Percentiles rank a stretch among this genome's conserved stretches.
Evolutionary conservation across 306 rosid species (phyloP).

Genomic region (Lathyrus aphaca): DNA sequence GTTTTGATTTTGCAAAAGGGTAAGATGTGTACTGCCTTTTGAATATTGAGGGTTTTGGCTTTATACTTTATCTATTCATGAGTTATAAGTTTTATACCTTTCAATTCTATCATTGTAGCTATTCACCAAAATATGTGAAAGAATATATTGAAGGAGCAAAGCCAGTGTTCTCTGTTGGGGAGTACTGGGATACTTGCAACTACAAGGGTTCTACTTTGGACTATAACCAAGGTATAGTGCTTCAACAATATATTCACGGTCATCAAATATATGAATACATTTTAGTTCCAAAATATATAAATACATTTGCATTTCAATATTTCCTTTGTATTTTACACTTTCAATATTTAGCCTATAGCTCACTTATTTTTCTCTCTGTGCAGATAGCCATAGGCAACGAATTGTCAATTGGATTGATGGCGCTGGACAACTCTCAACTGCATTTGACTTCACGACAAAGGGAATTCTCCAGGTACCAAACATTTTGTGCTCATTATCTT

Average conservation of each 20-base stretch:
- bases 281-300: background rate
- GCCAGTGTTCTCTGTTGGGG: constrained; percentile 85
- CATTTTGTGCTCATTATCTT: constrained; percentile 17
- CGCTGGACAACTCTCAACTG: constrained; percentile 83
- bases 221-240: constrained; percentile 76
- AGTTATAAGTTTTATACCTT: constrained; percentile 24
- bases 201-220: constrained; percentile 68
- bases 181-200: constrained; percentile 90
- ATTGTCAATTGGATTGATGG: constrained; percentile 83
- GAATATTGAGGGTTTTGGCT: constrained; percentile 7
- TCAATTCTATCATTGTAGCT: constrained; percentile 46
- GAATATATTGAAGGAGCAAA: constrained; percentile 87
- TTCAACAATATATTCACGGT: background rate
- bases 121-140: constrained; percentile 78
- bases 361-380: constrained; percentile 21
- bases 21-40: constrained; percentile 38
- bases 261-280: background rate
- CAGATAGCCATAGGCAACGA: constrained; percentile 88
- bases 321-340: constrained; percentile 4
- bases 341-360: constrained; percentile 14
- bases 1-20: constrained; percentile 93
- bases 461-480: constrained; percentile 86
- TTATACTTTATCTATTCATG: constrained; percentile 4
- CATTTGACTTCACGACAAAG: constrained; percentile 96
- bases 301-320: constrained; percentile 1